These are phyloP conservation scores for Cornus florida DNA, from an alignment of 148 eudicot species.

Conservation along the genomic window DNA sequence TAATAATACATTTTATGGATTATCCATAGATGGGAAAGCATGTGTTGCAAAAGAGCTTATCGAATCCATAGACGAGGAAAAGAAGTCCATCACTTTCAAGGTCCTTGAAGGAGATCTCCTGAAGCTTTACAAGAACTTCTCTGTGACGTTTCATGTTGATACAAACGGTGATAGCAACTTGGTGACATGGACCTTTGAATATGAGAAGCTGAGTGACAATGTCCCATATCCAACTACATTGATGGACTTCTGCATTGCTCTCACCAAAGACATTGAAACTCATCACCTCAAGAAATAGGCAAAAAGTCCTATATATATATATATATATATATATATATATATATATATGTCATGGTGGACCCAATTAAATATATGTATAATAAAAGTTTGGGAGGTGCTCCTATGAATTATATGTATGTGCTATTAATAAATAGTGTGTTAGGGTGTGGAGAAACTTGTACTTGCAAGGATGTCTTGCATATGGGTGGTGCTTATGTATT, in stretches of 20 bases:
- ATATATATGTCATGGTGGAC: too few species aligned
- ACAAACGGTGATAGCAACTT: constrained; percentile 12
- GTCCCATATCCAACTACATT: constrained; percentile 13
- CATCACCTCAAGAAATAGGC: constrained; percentile 5
- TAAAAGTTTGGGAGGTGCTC: too few species aligned
- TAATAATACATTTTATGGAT: too few species aligned
- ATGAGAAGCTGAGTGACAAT: constrained; percentile 21
- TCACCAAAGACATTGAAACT: constrained; percentile 19
- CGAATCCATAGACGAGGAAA: constrained; percentile 24
- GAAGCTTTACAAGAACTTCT: constrained; percentile 10
- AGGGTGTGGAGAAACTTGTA: too few species aligned
- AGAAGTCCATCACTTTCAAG: constrained; percentile 16
- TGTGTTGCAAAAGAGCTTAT: constrained; percentile 4
- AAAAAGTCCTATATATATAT: too few species aligned
- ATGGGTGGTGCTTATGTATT: too few species aligned
- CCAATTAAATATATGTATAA: too few species aligned
- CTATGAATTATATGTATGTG: too few species aligned
- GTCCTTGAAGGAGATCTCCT: constrained; percentile 24
- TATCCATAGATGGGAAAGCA: constrained; percentile 15
- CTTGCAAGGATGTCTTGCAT: too few species aligned
- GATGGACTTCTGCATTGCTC: neutral
- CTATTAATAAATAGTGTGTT: too few species aligned
- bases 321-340: too few species aligned
- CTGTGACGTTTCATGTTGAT: constrained; percentile 7
- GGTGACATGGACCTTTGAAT: constrained; percentile 31